phyloP scores from a whole-genome alignment of 345 rosid species.

The Acer yangbiense region DNA sequence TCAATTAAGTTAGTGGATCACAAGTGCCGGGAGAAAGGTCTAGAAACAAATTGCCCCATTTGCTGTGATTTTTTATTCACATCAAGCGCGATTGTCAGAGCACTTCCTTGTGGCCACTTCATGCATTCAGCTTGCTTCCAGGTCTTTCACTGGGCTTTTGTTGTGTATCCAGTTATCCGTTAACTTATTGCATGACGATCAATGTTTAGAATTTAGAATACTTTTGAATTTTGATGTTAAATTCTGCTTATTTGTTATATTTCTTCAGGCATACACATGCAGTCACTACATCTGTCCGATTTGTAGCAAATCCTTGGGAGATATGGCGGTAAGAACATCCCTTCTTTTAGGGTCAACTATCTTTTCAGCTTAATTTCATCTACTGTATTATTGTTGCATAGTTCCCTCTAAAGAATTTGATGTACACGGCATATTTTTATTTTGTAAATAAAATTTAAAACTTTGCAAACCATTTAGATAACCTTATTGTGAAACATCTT shows the following conservation, averaged over 20 bases:
- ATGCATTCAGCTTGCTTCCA: conserved; percentile 72
- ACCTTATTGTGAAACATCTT: neutral
- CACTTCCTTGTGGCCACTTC: conserved; percentile 68
- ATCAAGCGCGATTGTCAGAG: conserved; percentile 56
- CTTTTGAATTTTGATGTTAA: conserved; percentile 7
- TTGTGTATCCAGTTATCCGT: neutral
- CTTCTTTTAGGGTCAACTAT: neutral
- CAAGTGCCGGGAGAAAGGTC: conserved; percentile 60
- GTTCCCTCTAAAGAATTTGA: neutral
- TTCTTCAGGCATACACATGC: conserved; percentile 58
- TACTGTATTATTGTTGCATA: neutral
- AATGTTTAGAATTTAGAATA: neutral
- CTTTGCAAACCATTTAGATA: neutral
- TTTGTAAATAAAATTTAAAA: neutral
- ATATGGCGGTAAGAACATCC: conserved; percentile 55
- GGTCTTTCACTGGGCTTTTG: conserved; percentile 32
- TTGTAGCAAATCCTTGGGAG: conserved; percentile 69
- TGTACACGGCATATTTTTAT: neutral
- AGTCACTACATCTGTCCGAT: conserved; percentile 66
- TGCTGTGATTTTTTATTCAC: conserved; percentile 63
- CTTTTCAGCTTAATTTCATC: neutral
- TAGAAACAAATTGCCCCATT: conserved; percentile 66
- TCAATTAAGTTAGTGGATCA: conserved; percentile 58
- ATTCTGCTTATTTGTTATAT: conserved; percentile 14
- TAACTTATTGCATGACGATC: neutral